phyloP scores from a whole-genome alignment of 1,284 basidiomycete species.

The Quambalaria eucalypti region DNA sequence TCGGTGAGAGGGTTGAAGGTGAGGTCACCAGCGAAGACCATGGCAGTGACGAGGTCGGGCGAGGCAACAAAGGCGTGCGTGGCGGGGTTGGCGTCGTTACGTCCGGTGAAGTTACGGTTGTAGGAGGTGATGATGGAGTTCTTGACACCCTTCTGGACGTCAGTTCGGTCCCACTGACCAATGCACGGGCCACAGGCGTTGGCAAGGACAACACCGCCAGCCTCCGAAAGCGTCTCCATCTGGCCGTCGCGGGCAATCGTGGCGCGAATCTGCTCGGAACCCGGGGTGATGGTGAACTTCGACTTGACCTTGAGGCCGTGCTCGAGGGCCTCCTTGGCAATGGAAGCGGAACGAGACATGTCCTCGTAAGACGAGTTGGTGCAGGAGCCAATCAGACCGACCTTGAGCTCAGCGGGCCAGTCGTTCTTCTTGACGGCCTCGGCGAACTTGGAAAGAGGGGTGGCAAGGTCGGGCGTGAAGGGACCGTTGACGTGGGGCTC shows the following conservation, averaged over 20 bases:
- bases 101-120: slow-evolving; percentile 99
- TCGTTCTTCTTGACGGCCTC: slow-evolving; percentile 84
- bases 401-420: slow-evolving; percentile 95
- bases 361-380: slow-evolving; percentile 99
- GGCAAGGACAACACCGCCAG: slow-evolving; percentile 86
- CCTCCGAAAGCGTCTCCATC: slow-evolving; percentile 74
- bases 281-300: slow-evolving; percentile 94
- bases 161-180: slow-evolving; percentile 95
- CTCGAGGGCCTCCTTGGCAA: slow-evolving; percentile 74
- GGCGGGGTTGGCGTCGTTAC: slow-evolving; percentile 98
- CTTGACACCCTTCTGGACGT: slow-evolving; percentile 89
- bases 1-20: slow-evolving; percentile 96
- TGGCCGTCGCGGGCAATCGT: slow-evolving; percentile 94
- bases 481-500: slow-evolving; percentile 99
- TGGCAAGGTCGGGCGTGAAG: slow-evolving; percentile 56
- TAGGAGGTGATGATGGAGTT: slow-evolving; percentile 94
- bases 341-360: slow-evolving; percentile 93
- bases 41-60: slow-evolving; percentile 93
- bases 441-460: slow-evolving; percentile 79
- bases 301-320: slow-evolving; percentile 86
- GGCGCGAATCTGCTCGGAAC: slow-evolving; percentile 94
- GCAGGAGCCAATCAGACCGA: slow-evolving; percentile 96
- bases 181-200: slow-evolving; percentile 99
- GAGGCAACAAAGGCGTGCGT: slow-evolving; percentile 98
- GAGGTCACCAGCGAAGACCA: slow-evolving; percentile 86